phyloP scores from a whole-genome alignment of 805 yeast species.

The Zygoascus flipseniorum region DNA sequence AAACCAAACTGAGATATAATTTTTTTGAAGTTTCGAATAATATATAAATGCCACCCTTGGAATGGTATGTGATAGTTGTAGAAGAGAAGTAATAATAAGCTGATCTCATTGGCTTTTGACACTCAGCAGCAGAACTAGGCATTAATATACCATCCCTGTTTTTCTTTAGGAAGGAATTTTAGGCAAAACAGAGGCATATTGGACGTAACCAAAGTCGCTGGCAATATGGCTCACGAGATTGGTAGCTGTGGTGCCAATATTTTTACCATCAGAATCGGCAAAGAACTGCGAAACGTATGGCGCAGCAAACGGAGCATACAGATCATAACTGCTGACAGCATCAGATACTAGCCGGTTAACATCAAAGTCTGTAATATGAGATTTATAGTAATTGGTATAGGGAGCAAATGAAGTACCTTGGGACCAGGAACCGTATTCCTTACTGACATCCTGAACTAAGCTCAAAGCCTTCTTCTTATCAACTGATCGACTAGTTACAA shows the following conservation, averaged over 20 bases:
- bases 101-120: too few species aligned
- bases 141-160: background rate
- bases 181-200: conserved; percentile 6
- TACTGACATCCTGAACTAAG: conserved; percentile 11
- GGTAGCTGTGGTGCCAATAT: conserved; percentile 9
- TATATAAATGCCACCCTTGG: background rate
- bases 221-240: conserved; percentile 13
- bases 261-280: conserved; percentile 10
- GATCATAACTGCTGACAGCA: conserved; percentile 7
- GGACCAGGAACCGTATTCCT: conserved; percentile 12
- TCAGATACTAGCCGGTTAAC: conserved; percentile 19
- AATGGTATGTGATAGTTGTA: too few species aligned
- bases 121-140: too few species aligned
- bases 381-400: conserved; percentile 16
- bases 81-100: too few species aligned
- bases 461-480: conserved; percentile 6
- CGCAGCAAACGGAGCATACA: conserved; percentile 7
- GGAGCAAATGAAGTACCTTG: conserved; percentile 16
- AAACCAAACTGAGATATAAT: conserved; percentile 1
- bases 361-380: conserved; percentile 16
- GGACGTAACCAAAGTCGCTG: conserved; percentile 12
- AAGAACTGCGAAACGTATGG: conserved; percentile 8
- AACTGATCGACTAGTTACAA: background rate
- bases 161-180: background rate
- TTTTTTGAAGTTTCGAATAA: background rate